Evolutionary conservation across 2,329 filamentous ascomycete genomes (phyloP).

Genomic region (Tolypocladium ovalisporum): DNA sequence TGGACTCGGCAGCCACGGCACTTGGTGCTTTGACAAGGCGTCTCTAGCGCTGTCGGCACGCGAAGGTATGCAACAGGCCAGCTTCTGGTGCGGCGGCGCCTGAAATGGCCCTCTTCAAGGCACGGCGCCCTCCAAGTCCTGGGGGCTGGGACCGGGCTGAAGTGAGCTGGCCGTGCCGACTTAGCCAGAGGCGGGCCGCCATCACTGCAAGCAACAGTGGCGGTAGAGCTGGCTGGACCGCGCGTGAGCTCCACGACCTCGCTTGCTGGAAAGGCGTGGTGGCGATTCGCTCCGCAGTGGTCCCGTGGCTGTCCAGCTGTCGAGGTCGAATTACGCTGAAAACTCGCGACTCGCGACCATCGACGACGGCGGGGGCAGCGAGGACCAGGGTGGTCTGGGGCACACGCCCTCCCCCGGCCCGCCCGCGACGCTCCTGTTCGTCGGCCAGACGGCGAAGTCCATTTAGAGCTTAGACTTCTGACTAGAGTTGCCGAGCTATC

Average conservation of each 20-base stretch:
- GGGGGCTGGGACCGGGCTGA: not conserved
- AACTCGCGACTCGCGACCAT: not conserved
- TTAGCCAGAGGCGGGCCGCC: slow-evolving; percentile 8
- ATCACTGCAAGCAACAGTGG: not conserved
- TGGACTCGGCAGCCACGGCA: slow-evolving; percentile 18
- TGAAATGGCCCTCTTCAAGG: not conserved
- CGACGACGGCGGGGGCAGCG: not conserved
- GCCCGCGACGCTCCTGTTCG: not conserved
- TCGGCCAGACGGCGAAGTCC: not conserved
- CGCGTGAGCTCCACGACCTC: not conserved
- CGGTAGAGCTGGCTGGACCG: not conserved
- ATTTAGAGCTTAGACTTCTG: not conserved
- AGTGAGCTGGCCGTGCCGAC: slow-evolving; percentile 6
- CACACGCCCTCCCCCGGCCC: not conserved
- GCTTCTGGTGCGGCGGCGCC: not conserved
- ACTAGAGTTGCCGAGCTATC: slow-evolving; percentile 6
- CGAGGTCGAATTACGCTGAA: not conserved
- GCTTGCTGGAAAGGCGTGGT: not conserved
- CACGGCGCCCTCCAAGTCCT: not conserved
- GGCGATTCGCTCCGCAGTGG: not conserved
- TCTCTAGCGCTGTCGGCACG: slow-evolving; percentile 2
- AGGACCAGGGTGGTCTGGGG: not conserved
- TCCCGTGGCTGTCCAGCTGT: not conserved
- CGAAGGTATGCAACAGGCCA: not conserved
- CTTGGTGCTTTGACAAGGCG: slow-evolving; percentile 11